These are phyloP conservation scores for Microsporum audouinii DNA, from an alignment of 2,329 filamentous ascomycete genomes.

Conservation along the genomic window DNA sequence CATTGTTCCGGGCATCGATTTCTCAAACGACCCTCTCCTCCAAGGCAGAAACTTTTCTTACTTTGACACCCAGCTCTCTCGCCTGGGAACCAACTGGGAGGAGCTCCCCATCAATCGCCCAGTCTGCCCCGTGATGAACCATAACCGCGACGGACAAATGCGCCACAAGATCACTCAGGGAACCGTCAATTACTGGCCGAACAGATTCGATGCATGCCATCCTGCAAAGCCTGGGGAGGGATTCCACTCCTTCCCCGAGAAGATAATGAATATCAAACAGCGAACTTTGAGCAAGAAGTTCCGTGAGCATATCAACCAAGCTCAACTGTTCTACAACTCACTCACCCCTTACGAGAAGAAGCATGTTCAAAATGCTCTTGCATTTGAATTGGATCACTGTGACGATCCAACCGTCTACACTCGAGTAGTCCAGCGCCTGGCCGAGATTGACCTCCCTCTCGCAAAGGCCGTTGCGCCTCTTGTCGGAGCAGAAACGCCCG, in stretches of 20 bases:
- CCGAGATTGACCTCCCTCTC: conserved; percentile 60
- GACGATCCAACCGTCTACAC: conserved; percentile 68
- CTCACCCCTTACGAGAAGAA: conserved; percentile 54
- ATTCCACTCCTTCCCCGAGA: conserved; percentile 57
- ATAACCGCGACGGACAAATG: conserved; percentile 62
- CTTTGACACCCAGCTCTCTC: conserved; percentile 46
- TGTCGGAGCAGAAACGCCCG: conserved; percentile 50
- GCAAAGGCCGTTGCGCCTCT: conserved; percentile 58
- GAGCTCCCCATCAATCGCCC: conserved; percentile 68
- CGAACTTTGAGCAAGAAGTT: conserved; percentile 58
- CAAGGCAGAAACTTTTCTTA: conserved; percentile 61
- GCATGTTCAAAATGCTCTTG: conserved; percentile 50
- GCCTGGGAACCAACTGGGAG: conserved; percentile 63
- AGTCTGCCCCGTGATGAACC: conserved; percentile 62
- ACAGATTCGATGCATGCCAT: conserved; percentile 52
- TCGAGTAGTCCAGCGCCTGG: conserved; percentile 54
- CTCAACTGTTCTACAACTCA: conserved; percentile 75
- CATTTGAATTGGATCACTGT: conserved; percentile 69
- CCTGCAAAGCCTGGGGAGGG: conserved; percentile 52
- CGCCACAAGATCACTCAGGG: conserved; percentile 63
- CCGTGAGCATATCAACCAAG: conserved; percentile 64
- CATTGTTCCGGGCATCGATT: conserved; percentile 65
- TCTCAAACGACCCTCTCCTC: conserved; percentile 61
- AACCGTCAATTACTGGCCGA: conserved; percentile 69
- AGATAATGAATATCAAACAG: conserved; percentile 57